A percentile compares a stretch with the other conserved stretches of the same genome.
Evolutionary conservation across 164 flowering plant species (phyloP).

Genomic region (Annona squamosa): DNA sequence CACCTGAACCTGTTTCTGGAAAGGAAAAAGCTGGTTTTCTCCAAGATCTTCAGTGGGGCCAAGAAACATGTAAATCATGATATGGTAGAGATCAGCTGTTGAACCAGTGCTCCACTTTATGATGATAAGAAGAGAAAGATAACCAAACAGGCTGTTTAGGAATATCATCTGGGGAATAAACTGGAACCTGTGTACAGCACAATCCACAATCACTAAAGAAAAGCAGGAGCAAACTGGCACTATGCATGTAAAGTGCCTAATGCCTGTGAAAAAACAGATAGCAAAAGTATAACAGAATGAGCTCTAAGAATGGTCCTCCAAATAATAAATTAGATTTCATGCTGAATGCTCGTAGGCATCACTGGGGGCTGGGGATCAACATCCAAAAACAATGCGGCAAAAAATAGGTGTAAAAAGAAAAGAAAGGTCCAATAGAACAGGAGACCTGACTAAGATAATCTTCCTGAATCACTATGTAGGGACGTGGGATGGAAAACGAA

Average conservation of each 20-base stretch:
- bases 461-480: too few species aligned
- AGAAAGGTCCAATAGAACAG: too few species aligned
- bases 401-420: too few species aligned
- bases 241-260: background rate
- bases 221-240: background rate
- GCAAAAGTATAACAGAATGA: too few species aligned
- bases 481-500: too few species aligned
- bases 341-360: too few species aligned
- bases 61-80: slow-evolving; percentile 96
- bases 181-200: slow-evolving; percentile 60
- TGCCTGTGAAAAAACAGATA: background rate
- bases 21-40: slow-evolving; percentile 90
- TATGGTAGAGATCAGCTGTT: slow-evolving; percentile 84
- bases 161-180: slow-evolving; percentile 92
- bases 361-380: too few species aligned
- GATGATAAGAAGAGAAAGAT: slow-evolving; percentile 79
- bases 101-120: slow-evolving; percentile 94
- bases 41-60: slow-evolving; percentile 96
- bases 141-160: slow-evolving; percentile 85
- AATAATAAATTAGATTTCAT: too few species aligned
- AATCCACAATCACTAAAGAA: background rate
- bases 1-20: slow-evolving; percentile 84
- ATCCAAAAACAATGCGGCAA: too few species aligned
- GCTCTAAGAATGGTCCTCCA: too few species aligned
- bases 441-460: too few species aligned